A percentile compares a stretch with the other conserved stretches of the same genome.
Evolutionary conservation across 1,139 yeast species (phyloP).

Genomic region (Suzukiozyma palmioleophila): DNA sequence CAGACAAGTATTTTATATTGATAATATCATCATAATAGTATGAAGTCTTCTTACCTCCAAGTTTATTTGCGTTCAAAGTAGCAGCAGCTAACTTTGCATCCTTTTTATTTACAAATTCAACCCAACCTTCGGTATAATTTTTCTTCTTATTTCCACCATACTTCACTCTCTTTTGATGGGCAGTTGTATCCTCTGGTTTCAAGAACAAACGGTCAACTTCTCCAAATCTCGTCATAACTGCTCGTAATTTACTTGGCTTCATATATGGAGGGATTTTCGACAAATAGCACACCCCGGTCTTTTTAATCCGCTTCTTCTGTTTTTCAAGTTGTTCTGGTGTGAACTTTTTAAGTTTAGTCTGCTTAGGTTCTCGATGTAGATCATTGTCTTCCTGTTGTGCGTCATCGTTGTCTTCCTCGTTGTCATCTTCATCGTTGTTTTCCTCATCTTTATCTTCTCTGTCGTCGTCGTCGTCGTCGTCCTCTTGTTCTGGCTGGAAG

Average conservation of each 20-base stretch:
- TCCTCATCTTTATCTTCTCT: conserved; percentile 13
- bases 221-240: conserved; percentile 77
- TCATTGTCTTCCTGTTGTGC: conserved; percentile 8
- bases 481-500: neutral
- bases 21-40: conserved; percentile 92
- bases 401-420: conserved; percentile 13
- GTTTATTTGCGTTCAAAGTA: conserved; percentile 79
- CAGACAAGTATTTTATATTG: conserved; percentile 82
- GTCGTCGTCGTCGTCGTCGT: conserved; percentile 7
- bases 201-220: conserved; percentile 78
- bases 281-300: conserved; percentile 86
- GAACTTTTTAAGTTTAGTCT: conserved; percentile 42
- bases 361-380: conserved; percentile 10
- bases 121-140: conserved; percentile 95
- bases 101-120: conserved; percentile 76
- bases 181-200: conserved; percentile 76
- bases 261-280: conserved; percentile 93
- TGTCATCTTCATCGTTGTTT: conserved; percentile 20
- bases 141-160: conserved; percentile 93
- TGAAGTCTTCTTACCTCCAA: conserved; percentile 92
- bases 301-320: conserved; percentile 55
- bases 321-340: conserved; percentile 52
- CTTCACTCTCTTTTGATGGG: conserved; percentile 65
- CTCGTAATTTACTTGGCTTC: conserved; percentile 90
- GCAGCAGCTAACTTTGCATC: conserved; percentile 87